Evolutionary conservation across 768 basidiomycete genomes (phyloP).

Genomic region (Pleurotus platypus): DNA sequence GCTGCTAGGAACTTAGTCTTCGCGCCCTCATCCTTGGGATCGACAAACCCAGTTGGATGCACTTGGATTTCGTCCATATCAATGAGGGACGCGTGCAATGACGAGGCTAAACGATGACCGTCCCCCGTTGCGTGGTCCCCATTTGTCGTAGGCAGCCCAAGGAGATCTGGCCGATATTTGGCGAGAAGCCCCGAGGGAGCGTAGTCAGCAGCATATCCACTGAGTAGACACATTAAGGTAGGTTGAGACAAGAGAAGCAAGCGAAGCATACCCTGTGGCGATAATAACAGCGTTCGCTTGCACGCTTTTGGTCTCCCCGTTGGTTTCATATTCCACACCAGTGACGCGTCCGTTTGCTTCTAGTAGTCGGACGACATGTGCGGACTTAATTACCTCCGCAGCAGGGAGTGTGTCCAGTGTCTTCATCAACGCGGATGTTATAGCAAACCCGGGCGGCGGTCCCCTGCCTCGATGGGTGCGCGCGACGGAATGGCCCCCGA

Average conservation of each 20-base stretch:
- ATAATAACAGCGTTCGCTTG: not conserved
- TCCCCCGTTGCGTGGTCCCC: constrained; percentile 24
- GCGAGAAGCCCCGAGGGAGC: constrained; percentile 17
- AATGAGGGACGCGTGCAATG: constrained; percentile 11
- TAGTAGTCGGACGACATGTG: constrained; percentile 18
- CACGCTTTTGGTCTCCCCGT: constrained; percentile 5
- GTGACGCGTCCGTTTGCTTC: constrained; percentile 14
- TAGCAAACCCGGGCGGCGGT: constrained; percentile 22
- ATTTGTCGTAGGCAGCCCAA: constrained; percentile 21
- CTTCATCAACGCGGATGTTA: constrained; percentile 21
- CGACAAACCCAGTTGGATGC: constrained; percentile 73
- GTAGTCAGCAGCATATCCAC: constrained; percentile 23
- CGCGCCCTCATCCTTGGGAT: constrained; percentile 66
- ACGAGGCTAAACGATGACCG: constrained; percentile 17
- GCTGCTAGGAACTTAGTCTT: constrained; percentile 81
- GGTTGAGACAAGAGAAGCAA: not conserved
- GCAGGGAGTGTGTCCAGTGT: constrained; percentile 11
- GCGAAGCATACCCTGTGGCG: not conserved
- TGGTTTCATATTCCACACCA: constrained; percentile 21
- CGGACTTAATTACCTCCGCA: constrained; percentile 16
- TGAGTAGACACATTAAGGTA: not conserved
- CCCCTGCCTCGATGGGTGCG: constrained; percentile 21
- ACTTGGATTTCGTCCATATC: constrained; percentile 24
- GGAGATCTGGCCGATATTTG: constrained; percentile 19
- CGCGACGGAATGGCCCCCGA: constrained; percentile 18